Base-by-base conservation (phyloP, 2,329 filamentous ascomycete species). In the Epicoccum sorghinum region DNA sequence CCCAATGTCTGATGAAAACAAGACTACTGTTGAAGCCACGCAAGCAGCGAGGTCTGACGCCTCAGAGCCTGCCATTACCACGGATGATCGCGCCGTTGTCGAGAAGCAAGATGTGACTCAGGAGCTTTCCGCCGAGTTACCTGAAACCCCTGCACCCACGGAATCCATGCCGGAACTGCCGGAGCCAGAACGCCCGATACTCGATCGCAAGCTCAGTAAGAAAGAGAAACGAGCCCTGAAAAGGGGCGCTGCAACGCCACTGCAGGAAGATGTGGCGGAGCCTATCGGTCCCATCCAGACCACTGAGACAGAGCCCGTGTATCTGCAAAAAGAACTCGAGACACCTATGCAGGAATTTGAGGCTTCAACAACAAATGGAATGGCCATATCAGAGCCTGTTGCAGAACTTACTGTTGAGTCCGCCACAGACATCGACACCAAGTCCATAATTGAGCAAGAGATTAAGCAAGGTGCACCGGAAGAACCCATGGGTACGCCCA, bases 191-290 rank as follows among this genome's bases (percentile, higher is more conserved):
- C 60, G 51, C 47, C 62, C 65, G 8, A 29, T 39, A 7, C 52
- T 67, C n/a, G 55, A 38, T 38, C 68, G 62, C 36, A 71, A 70
- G 53, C 58, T 70, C n/a, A 71, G 67, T 58, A 72, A 73, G 57
- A 71, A 72, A 35, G 69, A 72, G 35, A 70, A 67, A 55, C 71
- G 65, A 45, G 58, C 64, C 7, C 63, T 62, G 49, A 70, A 67
- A 45, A 67, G 67, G 36, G 51, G 60, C 22, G 40, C 45, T 14
- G 38, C 46, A 23, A 32, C 52, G 3, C 23, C 41, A 14, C 30
- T 43, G 36, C 52, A 60, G 24, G 56, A 59, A 9, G 57, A 62
- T 8, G 4, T 14, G 2, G 25, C 22, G 23, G 53, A 47, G 39
- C 24, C 5, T 6, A 9, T 10, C 8, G n/a, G n/a, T 8, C 18